Conservation (phyloP, 768 basidiomycete species). For the Gloeostereum incarnatum region DNA sequence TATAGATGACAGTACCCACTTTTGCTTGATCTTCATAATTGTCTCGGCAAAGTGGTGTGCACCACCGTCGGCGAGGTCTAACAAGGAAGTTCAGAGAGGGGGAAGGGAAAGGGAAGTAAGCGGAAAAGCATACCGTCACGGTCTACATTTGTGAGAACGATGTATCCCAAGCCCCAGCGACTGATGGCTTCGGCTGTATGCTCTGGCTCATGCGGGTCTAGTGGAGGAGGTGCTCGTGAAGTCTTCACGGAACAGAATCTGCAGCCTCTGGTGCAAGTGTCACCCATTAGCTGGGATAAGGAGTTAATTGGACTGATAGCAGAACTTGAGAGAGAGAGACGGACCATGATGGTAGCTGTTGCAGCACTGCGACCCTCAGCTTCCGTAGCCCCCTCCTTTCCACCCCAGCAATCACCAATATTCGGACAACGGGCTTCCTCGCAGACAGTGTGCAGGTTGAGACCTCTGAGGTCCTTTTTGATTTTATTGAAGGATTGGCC, state of each 20-base stretch:
- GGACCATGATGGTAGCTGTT: slow-evolving; percentile 97
- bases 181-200: slow-evolving; percentile 97
- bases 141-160: slow-evolving; percentile 94
- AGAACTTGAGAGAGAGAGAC: slow-evolving; percentile 9
- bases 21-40: slow-evolving; percentile 90
- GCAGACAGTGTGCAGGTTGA: slow-evolving; percentile 92
- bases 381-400: slow-evolving; percentile 54
- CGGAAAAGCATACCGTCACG: slow-evolving; percentile 61
- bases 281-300: slow-evolving; percentile 82
- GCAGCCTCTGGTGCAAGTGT: slow-evolving; percentile 97
- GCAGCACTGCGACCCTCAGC: slow-evolving; percentile 73
- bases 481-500: slow-evolving; percentile 85
- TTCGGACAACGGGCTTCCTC: slow-evolving; percentile 99
- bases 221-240: slow-evolving; percentile 73
- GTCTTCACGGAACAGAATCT: slow-evolving; percentile 98
- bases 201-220: slow-evolving; percentile 96
- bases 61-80: slow-evolving; percentile 90
- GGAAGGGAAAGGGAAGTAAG: slow-evolving; percentile 1
- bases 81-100: background rate
- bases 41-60: slow-evolving; percentile 94
- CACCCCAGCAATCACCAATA: slow-evolving; percentile 99
- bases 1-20: slow-evolving; percentile 45
- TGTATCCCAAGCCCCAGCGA: slow-evolving; percentile 96
- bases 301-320: slow-evolving; percentile 1
- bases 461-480: slow-evolving; percentile 89